phyloP scores from a whole-genome alignment of 768 basidiomycete species.

The Pulveroboletus frians region DNA sequence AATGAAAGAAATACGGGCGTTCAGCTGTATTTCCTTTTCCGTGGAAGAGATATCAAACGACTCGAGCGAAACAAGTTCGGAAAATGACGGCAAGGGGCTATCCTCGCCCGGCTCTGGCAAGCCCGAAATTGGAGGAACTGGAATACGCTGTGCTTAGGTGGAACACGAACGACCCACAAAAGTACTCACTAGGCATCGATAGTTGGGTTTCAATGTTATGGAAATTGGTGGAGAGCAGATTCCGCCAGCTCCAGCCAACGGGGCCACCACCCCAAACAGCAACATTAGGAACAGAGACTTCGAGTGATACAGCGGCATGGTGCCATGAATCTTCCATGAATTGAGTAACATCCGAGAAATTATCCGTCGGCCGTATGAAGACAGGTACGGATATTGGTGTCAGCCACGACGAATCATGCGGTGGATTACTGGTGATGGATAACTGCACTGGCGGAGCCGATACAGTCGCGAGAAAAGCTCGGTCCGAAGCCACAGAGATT shows the following conservation, averaged over 20 bases:
- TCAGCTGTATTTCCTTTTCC: slow-evolving; percentile 35
- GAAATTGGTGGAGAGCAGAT: slow-evolving; percentile 35
- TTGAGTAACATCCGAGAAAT: slow-evolving; percentile 41
- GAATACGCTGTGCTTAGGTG: slow-evolving; percentile 6
- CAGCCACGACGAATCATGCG: slow-evolving; percentile 50
- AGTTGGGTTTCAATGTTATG: slow-evolving; percentile 43
- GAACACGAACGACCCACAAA: neutral
- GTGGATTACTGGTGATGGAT: slow-evolving; percentile 40
- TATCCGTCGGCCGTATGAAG: slow-evolving; percentile 48
- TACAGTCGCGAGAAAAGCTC: slow-evolving; percentile 42
- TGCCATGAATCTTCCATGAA: slow-evolving; percentile 60
- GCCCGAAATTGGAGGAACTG: slow-evolving; percentile 64
- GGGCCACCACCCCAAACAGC: slow-evolving; percentile 48
- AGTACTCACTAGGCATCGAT: slow-evolving; percentile 48
- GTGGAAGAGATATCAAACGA: slow-evolving; percentile 46
- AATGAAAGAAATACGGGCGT: slow-evolving; percentile 52
- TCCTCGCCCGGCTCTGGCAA: slow-evolving; percentile 54
- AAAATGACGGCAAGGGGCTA: slow-evolving; percentile 48
- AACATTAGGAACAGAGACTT: slow-evolving; percentile 39
- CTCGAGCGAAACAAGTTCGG: slow-evolving; percentile 55
- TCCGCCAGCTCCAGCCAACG: slow-evolving; percentile 43
- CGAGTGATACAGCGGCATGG: slow-evolving; percentile 43
- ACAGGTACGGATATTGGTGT: slow-evolving; percentile 48
- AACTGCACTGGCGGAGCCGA: slow-evolving; percentile 47
- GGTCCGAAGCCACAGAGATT: slow-evolving; percentile 44